Base-by-base conservation (phyloP, 192 early-diverging fungal species). In the Linnemannia schmuckeri region DNA sequence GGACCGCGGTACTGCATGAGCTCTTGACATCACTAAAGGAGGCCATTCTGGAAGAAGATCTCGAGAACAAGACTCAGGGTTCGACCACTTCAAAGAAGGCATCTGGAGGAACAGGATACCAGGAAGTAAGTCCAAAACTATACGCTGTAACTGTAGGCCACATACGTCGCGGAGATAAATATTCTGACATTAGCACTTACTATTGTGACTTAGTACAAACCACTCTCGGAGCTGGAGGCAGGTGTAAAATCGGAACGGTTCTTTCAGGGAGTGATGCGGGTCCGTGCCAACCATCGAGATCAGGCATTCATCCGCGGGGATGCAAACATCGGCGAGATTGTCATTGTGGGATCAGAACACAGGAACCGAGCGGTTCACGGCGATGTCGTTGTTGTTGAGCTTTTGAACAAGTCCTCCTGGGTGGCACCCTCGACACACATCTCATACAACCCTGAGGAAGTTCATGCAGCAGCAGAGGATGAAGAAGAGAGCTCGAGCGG, bases 381-480 rank as follows among this genome's bases (percentile, higher is more conserved):
- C 22, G 95, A 96, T 72, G 52, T 90, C 0, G 94, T 95, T 1
- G 93, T 94, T 20, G 93, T 96, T 12, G 90, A 92, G 70, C 71
- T 95, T 5, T 75, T 95, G 38, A 88, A 83, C 33, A 80, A 90
- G 42, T 81, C 61, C 24, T 85, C 88, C n/a, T 89, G 89, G 89
- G 80, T 87, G 3, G 87, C 85, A n/a, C 82, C 89, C 18, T 88
- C 89, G 0, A 89, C 82, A 46, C 85, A 88, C 33, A 90, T 92
- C 40, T 89, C 88, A 9, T 90, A 88, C 49, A 77, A 89, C 41
- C 76, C 83, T 0, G 88, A 89, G 44, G 83, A 85, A 40, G 70
- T 85, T 44, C 80, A 89, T 20, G 76, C 76, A 3, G 80, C 52
- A 10, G 88, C 69, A 44, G 88, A 79, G 46, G 79, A 78, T 35